These are phyloP conservation scores for Dryadomyces quercivorus DNA, from an alignment of 2,329 filamentous ascomycete species.

Conservation along the genomic window DNA sequence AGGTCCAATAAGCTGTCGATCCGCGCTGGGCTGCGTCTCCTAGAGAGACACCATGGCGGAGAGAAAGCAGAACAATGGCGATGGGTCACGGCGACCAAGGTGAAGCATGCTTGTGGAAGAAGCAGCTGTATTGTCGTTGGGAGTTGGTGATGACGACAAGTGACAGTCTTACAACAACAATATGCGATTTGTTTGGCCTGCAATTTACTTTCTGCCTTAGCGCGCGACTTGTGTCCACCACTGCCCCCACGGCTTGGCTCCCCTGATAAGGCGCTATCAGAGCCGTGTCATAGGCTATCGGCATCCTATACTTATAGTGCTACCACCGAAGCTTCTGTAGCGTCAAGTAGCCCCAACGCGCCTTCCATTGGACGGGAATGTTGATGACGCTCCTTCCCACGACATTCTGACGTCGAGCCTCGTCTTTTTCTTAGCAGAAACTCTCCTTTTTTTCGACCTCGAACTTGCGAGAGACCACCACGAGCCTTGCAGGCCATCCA, in stretches of 20 bases:
- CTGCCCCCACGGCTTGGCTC: not conserved
- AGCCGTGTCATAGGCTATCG: not conserved
- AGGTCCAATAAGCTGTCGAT: not conserved
- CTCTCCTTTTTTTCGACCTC: no score
- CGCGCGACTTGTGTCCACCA: not conserved
- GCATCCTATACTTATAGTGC: not conserved
- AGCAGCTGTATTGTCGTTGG: not conserved
- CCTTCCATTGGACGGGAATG: not conserved
- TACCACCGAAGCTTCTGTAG: not conserved
- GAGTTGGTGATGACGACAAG: constrained; percentile 1
- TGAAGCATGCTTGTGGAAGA: not conserved
- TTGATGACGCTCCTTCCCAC: no score
- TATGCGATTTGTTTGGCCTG: not conserved
- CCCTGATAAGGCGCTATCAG: not conserved
- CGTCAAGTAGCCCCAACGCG: not conserved
- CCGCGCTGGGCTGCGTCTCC: not conserved
- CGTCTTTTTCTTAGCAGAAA: not conserved
- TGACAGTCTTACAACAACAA: not conserved
- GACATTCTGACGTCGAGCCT: not conserved
- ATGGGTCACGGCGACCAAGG: not conserved
- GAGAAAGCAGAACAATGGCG: not conserved
- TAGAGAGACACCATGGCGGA: not conserved
- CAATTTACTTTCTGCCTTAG: not conserved
- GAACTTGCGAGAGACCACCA: not conserved
- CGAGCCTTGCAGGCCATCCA: not conserved